Conservation (phyloP, 75 land plant species). For the Pinus taeda region DNA sequence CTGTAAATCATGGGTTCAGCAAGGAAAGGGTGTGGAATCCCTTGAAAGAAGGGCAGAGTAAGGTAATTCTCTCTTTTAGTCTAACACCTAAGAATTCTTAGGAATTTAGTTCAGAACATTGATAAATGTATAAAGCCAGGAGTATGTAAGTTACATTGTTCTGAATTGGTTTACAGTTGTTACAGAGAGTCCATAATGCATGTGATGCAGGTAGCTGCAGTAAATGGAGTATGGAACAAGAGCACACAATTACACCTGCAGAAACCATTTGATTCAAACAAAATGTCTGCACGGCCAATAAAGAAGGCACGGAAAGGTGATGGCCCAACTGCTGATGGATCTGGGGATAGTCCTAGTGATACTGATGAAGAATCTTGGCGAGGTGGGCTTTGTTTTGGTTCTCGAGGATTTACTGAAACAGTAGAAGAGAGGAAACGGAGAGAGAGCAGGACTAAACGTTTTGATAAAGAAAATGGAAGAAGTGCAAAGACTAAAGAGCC, state of each 20-base stretch:
- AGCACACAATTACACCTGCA: conserved; percentile 25
- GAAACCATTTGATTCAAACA: conserved; percentile 18
- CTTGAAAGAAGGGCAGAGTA: conserved; percentile 34
- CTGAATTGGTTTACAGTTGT: background rate
- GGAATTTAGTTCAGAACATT: background rate
- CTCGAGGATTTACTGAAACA: conserved; percentile 60
- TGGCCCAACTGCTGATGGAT: conserved; percentile 19
- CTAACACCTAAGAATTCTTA: background rate
- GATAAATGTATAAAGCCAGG: background rate
- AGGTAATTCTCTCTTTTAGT: conserved; percentile 26
- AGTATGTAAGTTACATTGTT: background rate
- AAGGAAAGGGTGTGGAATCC: conserved; percentile 38
- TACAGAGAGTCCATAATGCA: background rate
- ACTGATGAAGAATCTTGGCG: conserved; percentile 71
- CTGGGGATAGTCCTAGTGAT: conserved; percentile 63
- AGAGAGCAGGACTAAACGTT: conserved; percentile 76
- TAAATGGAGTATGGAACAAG: conserved; percentile 27
- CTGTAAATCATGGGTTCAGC: conserved; percentile 17
- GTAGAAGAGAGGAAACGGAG: conserved; percentile 89
- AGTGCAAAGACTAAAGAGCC: conserved; percentile 16
- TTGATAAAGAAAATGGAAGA: conserved; percentile 60
- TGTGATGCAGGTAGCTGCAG: conserved; percentile 21
- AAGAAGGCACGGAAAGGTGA: conserved; percentile 55
- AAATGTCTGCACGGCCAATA: conserved; percentile 32
- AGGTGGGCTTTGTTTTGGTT: conserved; percentile 54